Evolutionary conservation across 2,329 filamentous ascomycete genomes (phyloP).

Genomic region (Aschersonia sp.): DNA sequence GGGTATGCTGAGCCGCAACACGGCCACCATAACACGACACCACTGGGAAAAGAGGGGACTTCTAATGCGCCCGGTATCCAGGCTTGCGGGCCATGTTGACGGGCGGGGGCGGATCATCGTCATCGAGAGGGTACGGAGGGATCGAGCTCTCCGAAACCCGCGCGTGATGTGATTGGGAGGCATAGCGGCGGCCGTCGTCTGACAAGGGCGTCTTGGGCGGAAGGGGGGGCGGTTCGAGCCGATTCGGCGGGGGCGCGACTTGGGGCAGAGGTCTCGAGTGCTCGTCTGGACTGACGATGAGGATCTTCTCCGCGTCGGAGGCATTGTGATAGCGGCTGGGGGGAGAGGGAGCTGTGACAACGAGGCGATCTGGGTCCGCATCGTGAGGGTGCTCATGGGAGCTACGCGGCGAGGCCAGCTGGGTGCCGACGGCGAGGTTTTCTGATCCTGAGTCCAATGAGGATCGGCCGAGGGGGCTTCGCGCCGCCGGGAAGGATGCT

Average conservation of each 20-base stretch:
- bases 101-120: slow-evolving; percentile 65
- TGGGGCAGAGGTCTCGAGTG: slow-evolving; percentile 25
- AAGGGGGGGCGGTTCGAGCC: slow-evolving; percentile 52
- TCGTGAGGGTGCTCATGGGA: slow-evolving; percentile 29
- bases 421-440: slow-evolving; percentile 25
- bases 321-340: slow-evolving; percentile 42
- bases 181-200: slow-evolving; percentile 22
- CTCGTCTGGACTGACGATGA: slow-evolving; percentile 46
- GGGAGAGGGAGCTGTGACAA: slow-evolving; percentile 38
- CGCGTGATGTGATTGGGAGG: slow-evolving; percentile 13
- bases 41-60: too few relatives aligned
- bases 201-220: slow-evolving; percentile 66
- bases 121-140: slow-evolving; percentile 68
- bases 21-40: too few relatives aligned
- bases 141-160: slow-evolving; percentile 20
- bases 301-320: slow-evolving; percentile 54
- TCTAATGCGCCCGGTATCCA: slow-evolving; percentile 35
- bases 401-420: slow-evolving; percentile 31
- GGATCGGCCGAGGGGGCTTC: slow-evolving; percentile 26
- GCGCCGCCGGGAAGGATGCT: slow-evolving; percentile 20
- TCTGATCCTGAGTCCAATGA: slow-evolving; percentile 45
- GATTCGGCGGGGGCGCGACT: slow-evolving; percentile 12
- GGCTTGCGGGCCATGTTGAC: slow-evolving; percentile 84
- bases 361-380: slow-evolving; percentile 37
- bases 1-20: too few relatives aligned